Conservation (phyloP, 495 filamentous ascomycete species). For the Lasiosphaeriaceae sp. region DNA sequence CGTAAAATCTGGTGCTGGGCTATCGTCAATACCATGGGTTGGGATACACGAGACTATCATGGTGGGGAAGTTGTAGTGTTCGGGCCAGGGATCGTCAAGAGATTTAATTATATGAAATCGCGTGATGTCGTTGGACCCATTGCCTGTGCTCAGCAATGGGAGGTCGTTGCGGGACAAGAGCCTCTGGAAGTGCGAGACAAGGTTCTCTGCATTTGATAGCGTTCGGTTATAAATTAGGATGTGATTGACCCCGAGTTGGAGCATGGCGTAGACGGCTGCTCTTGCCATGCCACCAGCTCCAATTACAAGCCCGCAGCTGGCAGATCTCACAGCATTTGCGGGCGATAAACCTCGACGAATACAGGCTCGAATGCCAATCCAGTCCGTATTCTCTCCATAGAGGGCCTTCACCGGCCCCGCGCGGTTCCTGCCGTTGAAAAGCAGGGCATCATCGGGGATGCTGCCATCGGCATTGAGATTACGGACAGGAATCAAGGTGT, state of each 20-base stretch:
- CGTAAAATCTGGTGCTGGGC: conserved; percentile 63
- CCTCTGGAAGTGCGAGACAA: conserved; percentile 62
- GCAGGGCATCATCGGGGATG: conserved; percentile 53
- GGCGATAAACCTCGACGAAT: conserved; percentile 68
- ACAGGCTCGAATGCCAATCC: conserved; percentile 63
- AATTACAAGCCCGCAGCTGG: conserved; percentile 62
- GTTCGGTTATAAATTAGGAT: conserved; percentile 70
- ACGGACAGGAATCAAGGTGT: conserved; percentile 70
- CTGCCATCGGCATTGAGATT: conserved; percentile 51
- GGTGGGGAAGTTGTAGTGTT: conserved; percentile 54
- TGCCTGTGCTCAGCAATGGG: conserved; percentile 44
- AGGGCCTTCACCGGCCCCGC: conserved; percentile 61
- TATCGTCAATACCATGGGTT: conserved; percentile 54
- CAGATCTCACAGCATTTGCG: conserved; percentile 63
- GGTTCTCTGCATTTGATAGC: conserved; percentile 52
- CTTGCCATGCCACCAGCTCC: conserved; percentile 76
- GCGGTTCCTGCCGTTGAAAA: conserved; percentile 57
- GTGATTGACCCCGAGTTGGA: conserved; percentile 67
- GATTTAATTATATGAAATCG: conserved; percentile 57
- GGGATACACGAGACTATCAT: conserved; percentile 71
- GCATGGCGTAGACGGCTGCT: conserved; percentile 70
- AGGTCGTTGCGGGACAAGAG: conserved; percentile 25
- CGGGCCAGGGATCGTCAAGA: conserved; percentile 58
- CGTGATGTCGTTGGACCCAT: conserved; percentile 41
- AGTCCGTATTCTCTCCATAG: conserved; percentile 78